Base-by-base conservation (phyloP, 2,329 filamentous ascomycete genomes). In the Coleophoma cylindrospora region DNA sequence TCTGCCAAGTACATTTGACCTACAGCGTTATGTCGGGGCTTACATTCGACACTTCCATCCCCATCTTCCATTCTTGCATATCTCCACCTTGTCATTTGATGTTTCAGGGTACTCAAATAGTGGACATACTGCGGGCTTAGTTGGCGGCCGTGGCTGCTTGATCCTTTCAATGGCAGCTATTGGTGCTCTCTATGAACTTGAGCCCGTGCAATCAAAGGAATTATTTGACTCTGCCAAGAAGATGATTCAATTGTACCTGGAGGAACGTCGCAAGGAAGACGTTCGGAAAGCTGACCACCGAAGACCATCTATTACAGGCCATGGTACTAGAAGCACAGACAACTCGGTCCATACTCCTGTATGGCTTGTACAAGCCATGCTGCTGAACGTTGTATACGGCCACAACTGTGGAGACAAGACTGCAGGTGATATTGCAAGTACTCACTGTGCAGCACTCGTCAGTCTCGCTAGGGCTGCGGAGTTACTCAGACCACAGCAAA, bases 331-430 rank as follows among this genome's bases (percentile, higher is more conserved):
- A 52, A 65, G 68, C 15, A 70, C 74, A 49, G 86, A 89, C 51
- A 77, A 77, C 45, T 76, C 82, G 14, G 79, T 83, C 37, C 83
- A 89, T 57, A 92, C 91, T 2, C 92, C 92, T 0, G 77, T 96
- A 38, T 97, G 92, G 91, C 77, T 99, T 22, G 91, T 97, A 14
- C 94, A 97, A 68, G 90, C 92, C 0, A 97, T 97, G 92, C 75
- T 97, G 9, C 77, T 99, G 46, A 97, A 96, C 64, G 89, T 97
- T 36, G 88, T 96, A 14, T 97, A 96, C 65, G 92, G 92, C 13
- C 89, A 96, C 67, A 95, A 95, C 58, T 95, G 91, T 65, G 90
- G 89, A 36, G 92, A 97, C 66, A 92, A 95, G 71, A 86, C 84
- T 48, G 87, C 90, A 19, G 90, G 89, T 53, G 91, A 96, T 65